Conservation (phyloP, 345 rosid genomes). For the Aegle marmelos region DNA sequence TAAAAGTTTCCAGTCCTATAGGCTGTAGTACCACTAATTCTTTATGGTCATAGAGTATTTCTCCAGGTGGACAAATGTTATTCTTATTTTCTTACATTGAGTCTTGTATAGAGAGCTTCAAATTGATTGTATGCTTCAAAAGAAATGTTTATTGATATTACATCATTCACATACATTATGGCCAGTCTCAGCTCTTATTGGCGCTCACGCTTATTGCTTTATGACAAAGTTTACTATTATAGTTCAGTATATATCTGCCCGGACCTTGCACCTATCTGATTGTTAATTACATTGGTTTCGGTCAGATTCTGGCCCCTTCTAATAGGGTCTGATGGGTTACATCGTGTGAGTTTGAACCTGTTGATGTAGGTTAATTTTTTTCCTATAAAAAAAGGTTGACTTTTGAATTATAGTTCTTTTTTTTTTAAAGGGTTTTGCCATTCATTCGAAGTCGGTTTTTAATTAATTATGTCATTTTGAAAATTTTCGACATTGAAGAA, state of each 20-base stretch:
- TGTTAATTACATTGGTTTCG: no score
- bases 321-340: background rate
- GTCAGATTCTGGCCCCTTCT: background rate
- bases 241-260: no score
- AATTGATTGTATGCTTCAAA: background rate
- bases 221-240: background rate
- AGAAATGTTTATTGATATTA: constrained; percentile 1
- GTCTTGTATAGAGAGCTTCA: constrained; percentile 1
- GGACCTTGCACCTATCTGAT: no score
- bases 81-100: background rate
- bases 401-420: no score
- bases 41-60: background rate
- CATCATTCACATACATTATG: background rate
- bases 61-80: background rate
- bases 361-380: background rate
- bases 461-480: no score
- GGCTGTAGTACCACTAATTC: background rate
- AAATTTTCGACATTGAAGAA: background rate
- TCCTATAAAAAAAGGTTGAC: no score
- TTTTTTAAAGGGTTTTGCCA: no score
- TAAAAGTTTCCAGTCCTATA: background rate
- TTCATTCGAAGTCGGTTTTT: no score
- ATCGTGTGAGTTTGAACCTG: background rate
- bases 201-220: background rate
- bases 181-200: background rate